A percentile compares a stretch with the other conserved stretches of the same genome.
Evolutionary conservation across 129 eudicot species (phyloP).

Genomic region (Oenanthe sinensis): DNA sequence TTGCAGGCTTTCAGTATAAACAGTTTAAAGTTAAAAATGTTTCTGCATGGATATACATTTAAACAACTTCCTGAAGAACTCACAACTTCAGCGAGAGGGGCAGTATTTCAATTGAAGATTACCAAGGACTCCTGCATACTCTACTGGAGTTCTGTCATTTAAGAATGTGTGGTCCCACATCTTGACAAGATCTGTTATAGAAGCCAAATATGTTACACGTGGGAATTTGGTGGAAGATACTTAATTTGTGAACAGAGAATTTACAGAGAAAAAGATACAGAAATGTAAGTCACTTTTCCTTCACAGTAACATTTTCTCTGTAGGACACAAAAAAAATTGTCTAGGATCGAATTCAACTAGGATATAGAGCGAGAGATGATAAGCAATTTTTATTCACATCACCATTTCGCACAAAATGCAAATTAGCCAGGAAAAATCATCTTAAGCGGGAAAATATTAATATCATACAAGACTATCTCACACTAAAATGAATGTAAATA

Average conservation of each 20-base stretch:
- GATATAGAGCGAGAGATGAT: neutral
- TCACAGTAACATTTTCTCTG: neutral
- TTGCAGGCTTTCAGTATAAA: neutral
- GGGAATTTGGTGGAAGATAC: neutral
- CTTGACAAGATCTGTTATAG: constrained; percentile 50
- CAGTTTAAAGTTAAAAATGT: neutral
- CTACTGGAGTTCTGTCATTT: constrained; percentile 31
- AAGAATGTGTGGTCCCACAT: constrained; percentile 65
- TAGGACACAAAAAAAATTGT: neutral
- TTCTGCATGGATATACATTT: neutral
- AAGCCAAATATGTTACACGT: constrained; percentile 4
- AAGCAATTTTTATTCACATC: neutral
- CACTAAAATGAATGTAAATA: neutral
- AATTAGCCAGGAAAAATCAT: neutral
- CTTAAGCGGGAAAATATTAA: neutral
- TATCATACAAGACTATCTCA: neutral
- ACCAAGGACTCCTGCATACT: constrained; percentile 34
- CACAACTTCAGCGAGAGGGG: constrained; percentile 18
- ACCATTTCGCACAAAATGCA: neutral
- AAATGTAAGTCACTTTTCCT: neutral
- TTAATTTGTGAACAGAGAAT: neutral
- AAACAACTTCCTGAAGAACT: neutral
- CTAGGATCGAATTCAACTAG: neutral
- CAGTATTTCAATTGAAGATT: constrained; percentile 52
- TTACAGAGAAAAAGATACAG: neutral